Evolutionary conservation across 2,329 filamentous ascomycete species (phyloP), one percentile per base, ranked within the genome.

Genomic region (Fusarium floridanum): DNA sequence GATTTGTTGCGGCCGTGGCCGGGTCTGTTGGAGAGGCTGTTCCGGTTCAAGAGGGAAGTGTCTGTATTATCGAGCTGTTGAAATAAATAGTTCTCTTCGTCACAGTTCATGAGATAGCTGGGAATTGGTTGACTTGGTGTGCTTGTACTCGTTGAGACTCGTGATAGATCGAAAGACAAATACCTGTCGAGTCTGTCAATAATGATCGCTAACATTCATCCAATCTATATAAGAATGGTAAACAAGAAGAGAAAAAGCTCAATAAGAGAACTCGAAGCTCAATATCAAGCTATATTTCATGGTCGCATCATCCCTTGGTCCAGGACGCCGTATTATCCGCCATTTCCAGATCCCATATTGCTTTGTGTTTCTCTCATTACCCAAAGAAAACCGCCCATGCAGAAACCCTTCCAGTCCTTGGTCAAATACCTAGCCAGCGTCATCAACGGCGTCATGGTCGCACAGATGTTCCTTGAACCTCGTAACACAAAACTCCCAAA

Each of bases 271-370:
- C 56, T 27, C 43, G 27, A 32, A 34, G 20, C 14, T 36, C 20
- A 27, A 14, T 37, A 24, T 57, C 53, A 57, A 37, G 34, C 39
- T 66, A 50, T 63, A 53, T 67, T 72, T 70, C 72, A 70, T 72
- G 43, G 36, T 72, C 68, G 56, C 56, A 64, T 75, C 50, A 72
- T 75, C 34, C 45, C 36, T 65, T 20, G 43, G 7, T 57, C 59
- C 68, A 75, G 50, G 64, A 72, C 68, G 61, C 72, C 65, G 48
- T 57, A 62, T 53, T 70, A 59, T 64, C 59, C 65, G 11, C 24
- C 61, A 16, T 27, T 53, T 53, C 34, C 39, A 50, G 17, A 69
- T 62, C 22, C 55, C 53, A 48, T 11, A 55, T 53, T 27, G 27
- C 16, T 53, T n/a, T n/a, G n/a, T 45, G 59, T 60, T 29, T 41